phyloP scores from a whole-genome alignment of 176 grass and related monocot species.

The Pontederia crassipes region DNA sequence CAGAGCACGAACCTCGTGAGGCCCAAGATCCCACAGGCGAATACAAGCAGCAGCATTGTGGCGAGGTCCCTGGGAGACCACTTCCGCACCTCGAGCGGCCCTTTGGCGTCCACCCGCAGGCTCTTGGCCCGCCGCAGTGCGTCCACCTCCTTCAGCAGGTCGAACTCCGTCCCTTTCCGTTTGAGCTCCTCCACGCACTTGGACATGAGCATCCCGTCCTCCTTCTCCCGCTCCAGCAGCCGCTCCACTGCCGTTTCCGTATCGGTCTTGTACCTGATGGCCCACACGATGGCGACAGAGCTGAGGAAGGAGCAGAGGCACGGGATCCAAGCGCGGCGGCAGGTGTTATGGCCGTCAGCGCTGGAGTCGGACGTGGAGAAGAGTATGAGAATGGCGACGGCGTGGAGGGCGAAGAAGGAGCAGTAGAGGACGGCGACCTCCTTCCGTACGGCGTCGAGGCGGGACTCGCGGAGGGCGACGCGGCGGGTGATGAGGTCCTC shows the following conservation, averaged over 20 bases:
- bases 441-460: constrained; percentile 48
- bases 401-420: constrained; percentile 73
- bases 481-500: constrained; percentile 63
- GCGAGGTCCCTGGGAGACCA: constrained; percentile 62
- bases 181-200: constrained; percentile 70
- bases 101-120: constrained; percentile 82
- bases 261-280: constrained; percentile 84
- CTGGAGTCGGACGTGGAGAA: constrained; percentile 26
- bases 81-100: constrained; percentile 19
- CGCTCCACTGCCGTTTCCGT: constrained; percentile 52
- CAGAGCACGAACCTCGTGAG: constrained; percentile 79
- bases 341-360: neutral
- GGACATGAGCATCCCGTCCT: constrained; percentile 63
- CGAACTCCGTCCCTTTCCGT: constrained; percentile 67
- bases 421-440: constrained; percentile 81
- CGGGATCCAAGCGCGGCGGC: constrained; percentile 70
- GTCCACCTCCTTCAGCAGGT: constrained; percentile 94
- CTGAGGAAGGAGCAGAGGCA: constrained; percentile 64
- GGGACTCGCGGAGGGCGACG: constrained; percentile 69
- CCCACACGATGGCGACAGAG: constrained; percentile 70
- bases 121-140: constrained; percentile 79
- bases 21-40: constrained; percentile 55
- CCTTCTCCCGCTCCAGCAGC: constrained; percentile 64
- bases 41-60: constrained; percentile 37
- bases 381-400: constrained; percentile 61